phyloP scores from a whole-genome alignment of 1,284 basidiomycete species.

The Ceratobasidium papillatum region DNA sequence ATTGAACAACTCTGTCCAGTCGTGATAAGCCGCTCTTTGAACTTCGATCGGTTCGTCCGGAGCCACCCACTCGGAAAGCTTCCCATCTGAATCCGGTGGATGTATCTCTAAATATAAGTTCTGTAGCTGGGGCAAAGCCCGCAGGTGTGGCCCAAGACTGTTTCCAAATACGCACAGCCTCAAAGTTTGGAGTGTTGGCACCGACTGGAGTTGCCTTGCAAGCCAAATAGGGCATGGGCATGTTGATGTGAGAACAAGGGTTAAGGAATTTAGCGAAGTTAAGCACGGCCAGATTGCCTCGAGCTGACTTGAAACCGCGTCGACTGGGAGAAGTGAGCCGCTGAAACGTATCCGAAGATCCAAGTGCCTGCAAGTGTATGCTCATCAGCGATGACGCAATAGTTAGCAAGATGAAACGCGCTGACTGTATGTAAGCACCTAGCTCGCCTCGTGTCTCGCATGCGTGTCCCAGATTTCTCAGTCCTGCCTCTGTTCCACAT shows the following conservation, averaged over 20 bases:
- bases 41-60: background rate
- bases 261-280: background rate
- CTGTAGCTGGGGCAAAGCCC: background rate
- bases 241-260: slow-evolving; percentile 6
- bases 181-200: slow-evolving; percentile 2
- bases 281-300: slow-evolving; percentile 17
- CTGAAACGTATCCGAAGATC: background rate
- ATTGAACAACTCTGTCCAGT: slow-evolving; percentile 30
- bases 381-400: background rate
- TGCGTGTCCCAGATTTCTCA: background rate
- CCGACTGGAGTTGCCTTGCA: background rate
- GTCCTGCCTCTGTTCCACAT: background rate
- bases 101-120: slow-evolving; percentile 14
- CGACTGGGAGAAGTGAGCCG: background rate
- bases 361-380: background rate
- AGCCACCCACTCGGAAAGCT: background rate
- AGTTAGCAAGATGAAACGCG: background rate
- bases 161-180: slow-evolving; percentile 7
- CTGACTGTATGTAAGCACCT: slow-evolving; percentile 10
- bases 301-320: background rate
- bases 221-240: background rate
- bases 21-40: background rate
- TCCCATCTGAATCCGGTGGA: background rate
- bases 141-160: slow-evolving; percentile 15
- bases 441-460: background rate